Conservation (phyloP, 306 rosid genomes). For the Medicago ruthenica region DNA sequence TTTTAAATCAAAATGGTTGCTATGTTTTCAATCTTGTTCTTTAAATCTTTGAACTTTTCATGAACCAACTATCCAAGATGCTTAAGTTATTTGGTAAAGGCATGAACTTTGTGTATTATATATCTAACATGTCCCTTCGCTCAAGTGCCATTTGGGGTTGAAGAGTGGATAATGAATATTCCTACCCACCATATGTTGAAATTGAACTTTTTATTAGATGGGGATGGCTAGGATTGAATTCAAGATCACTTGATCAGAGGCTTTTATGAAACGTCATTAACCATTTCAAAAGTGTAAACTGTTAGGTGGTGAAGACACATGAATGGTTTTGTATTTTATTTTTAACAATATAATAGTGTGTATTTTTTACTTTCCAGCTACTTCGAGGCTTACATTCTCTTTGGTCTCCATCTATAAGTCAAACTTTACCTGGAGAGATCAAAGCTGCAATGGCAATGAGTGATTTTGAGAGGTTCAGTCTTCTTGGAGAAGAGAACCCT, state of each 20-base stretch:
- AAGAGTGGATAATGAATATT: not conserved
- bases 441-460: conserved; percentile 88
- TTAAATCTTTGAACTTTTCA: conserved; percentile 3
- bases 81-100: not conserved
- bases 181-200: conserved; percentile 8
- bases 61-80: not conserved
- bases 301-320: conserved; percentile 7
- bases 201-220: not conserved
- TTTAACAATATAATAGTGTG: conserved; percentile 24
- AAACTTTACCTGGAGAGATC: conserved; percentile 78
- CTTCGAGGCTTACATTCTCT: conserved; percentile 86
- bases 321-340: conserved; percentile 19
- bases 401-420: conserved; percentile 82
- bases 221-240: conserved; percentile 8
- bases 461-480: conserved; percentile 78
- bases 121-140: not conserved
- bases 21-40: conserved; percentile 33
- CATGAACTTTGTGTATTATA: not conserved
- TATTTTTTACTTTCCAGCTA: conserved; percentile 65
- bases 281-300: conserved; percentile 14
- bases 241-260: conserved; percentile 3
- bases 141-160: not conserved
- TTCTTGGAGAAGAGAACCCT: conserved; percentile 90
- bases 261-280: conserved; percentile 6
- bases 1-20: conserved; percentile 36